Base-by-base conservation (phyloP, 495 filamentous ascomycete genomes). In the Podospora pseudocomata region DNA sequence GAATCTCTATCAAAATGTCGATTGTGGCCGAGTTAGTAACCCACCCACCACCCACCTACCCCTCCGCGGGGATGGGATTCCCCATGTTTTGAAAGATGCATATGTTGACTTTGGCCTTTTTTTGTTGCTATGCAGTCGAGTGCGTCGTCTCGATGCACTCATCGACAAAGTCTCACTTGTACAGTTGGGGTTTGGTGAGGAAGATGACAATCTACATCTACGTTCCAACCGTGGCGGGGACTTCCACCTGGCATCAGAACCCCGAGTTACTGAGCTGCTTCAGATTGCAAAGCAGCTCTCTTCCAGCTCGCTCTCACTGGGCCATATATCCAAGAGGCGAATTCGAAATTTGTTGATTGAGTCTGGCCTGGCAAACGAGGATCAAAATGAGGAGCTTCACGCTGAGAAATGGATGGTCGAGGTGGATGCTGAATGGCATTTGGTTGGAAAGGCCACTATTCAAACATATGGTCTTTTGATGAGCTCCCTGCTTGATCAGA, bases 361-460 rank as follows among this genome's bases (percentile, higher is more conserved):
- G 66, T 88, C 90, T 3, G 80, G 80, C 55, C 74, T 85, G 66
- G 64, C 72, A 0, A 67, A 49, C 63, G 28, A 53, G 6, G 23
- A n/a, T 11, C 55, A 59, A 3, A 28, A 60, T 4, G 70, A 73
- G 74, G 69, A 69, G 60, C 62, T 72, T 16, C 69, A 75, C 15
- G 67, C 66, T 23, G 20, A 23, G 7, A 75, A 78, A 64, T 80
- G 20, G 20, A 71, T 32, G 73, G 80, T 23, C 87, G 88, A 91
- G 72, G 79, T 83, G 34, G 91, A 97, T 67, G 81, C 96, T 65
- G 88, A 95, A 78, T 98, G 95, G 95, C 78, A 97, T 27, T 79
- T 97, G 26, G 84, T 92, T 9, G 89, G 88, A 73, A 99, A 97
- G 77, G 93, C 93, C 2, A 90, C 93, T 0, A 84, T 91, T 27